Percentiles rank a stretch among this genome's conserved stretches.
Evolutionary conservation across 176 grass and related monocot genomes (phyloP).

Genomic region (Paspalum vaginatum): DNA sequence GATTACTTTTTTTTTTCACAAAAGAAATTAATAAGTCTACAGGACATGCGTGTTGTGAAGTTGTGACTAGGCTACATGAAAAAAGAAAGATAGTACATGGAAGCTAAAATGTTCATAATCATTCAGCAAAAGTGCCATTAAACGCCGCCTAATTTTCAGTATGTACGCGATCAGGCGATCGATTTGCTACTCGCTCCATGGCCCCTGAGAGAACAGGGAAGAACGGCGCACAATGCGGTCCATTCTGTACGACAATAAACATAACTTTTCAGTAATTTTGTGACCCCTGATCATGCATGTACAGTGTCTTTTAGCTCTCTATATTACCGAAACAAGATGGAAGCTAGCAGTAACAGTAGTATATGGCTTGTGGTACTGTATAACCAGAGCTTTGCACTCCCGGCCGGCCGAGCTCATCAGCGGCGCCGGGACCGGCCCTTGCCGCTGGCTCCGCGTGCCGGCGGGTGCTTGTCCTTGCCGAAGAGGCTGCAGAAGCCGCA

Average conservation of each 20-base stretch:
- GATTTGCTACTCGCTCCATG: neutral
- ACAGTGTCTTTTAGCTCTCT: neutral
- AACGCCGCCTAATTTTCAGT: neutral
- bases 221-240: neutral
- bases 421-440: slow-evolving; percentile 36
- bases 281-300: slow-evolving; percentile 1
- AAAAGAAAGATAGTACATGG: neutral
- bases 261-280: neutral
- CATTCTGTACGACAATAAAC: neutral
- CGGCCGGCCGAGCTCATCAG: neutral
- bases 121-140: neutral
- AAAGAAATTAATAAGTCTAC: neutral
- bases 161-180: neutral
- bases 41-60: neutral
- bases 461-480: slow-evolving; percentile 45
- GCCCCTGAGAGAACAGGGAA: neutral
- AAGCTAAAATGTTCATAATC: neutral
- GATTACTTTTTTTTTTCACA: neutral
- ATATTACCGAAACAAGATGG: neutral
- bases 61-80: neutral
- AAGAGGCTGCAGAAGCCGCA: slow-evolving; percentile 85
- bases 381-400: neutral
- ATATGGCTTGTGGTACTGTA: neutral
- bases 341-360: neutral
- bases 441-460: slow-evolving; percentile 1